Percentiles rank a stretch among this genome's conserved stretches.
phyloP scores from a whole-genome alignment of 352 stramenopile genomes.

The Pythium diclinum region DNA sequence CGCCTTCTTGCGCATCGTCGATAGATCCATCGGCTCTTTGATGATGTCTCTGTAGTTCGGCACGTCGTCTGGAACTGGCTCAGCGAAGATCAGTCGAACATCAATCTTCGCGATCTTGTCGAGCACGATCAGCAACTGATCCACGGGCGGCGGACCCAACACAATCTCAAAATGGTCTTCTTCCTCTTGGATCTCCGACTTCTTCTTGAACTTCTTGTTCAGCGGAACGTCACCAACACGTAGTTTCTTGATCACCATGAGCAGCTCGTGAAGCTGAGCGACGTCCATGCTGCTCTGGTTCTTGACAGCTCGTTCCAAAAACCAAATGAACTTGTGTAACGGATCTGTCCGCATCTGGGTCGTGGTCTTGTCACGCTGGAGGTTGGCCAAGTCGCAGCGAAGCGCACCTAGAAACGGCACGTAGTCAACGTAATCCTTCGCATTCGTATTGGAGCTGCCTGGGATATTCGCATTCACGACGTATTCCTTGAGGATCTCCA shows the following conservation, averaged over 20 bases:
- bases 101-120: slow-evolving; percentile 84
- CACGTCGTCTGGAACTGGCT: slow-evolving; percentile 81
- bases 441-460: slow-evolving; percentile 47
- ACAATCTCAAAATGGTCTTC: slow-evolving; percentile 83
- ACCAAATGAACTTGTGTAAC: slow-evolving; percentile 89
- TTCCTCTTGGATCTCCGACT: slow-evolving; percentile 58
- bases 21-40: slow-evolving; percentile 84
- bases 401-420: slow-evolving; percentile 79
- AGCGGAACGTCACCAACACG: slow-evolving; percentile 61
- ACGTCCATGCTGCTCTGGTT: slow-evolving; percentile 62
- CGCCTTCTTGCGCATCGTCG: slow-evolving; percentile 76
- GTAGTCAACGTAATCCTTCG: slow-evolving; percentile 85
- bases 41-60: slow-evolving; percentile 83
- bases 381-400: slow-evolving; percentile 72
- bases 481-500: slow-evolving; percentile 81
- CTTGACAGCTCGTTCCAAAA: slow-evolving; percentile 78
- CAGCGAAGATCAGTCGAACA: slow-evolving; percentile 75
- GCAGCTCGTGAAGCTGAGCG: slow-evolving; percentile 63
- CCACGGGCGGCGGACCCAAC: slow-evolving; percentile 63
- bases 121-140: slow-evolving; percentile 62
- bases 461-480: slow-evolving; percentile 68
- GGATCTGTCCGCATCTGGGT: slow-evolving; percentile 64
- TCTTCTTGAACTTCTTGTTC: slow-evolving; percentile 83
- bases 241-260: slow-evolving; percentile 67
- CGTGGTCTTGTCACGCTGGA: slow-evolving; percentile 80